These are phyloP conservation scores for Pachysandra terminalis DNA, from an alignment of 164 flowering plant genomes.

Conservation along the genomic window DNA sequence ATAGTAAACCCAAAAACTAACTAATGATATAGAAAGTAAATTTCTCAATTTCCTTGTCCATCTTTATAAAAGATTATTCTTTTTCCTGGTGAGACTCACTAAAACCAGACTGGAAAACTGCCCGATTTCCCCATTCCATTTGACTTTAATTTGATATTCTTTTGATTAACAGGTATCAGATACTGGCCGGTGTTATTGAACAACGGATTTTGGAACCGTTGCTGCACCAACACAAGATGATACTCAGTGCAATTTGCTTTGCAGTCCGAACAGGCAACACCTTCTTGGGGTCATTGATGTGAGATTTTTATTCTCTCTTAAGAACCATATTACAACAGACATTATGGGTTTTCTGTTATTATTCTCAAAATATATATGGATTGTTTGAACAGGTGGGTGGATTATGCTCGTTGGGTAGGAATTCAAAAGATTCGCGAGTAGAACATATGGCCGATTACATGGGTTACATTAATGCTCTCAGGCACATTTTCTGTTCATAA, in stretches of 20 bases:
- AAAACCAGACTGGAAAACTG: too few relatives aligned
- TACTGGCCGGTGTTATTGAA: conserved; percentile 89
- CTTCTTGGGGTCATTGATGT: conserved; percentile 90
- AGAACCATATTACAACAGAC: neutral
- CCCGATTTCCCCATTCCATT: too few relatives aligned
- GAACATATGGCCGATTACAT: neutral
- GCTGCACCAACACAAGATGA: conserved; percentile 73
- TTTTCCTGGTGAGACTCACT: too few relatives aligned
- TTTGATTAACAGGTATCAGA: conserved; percentile 68
- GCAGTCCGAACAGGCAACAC: conserved; percentile 96
- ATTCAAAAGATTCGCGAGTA: conserved; percentile 65
- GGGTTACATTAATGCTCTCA: neutral
- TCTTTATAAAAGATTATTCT: too few relatives aligned
- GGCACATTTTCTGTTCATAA: neutral
- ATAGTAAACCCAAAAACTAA: too few relatives aligned
- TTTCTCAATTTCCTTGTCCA: too few relatives aligned
- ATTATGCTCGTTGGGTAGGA: conserved; percentile 85
- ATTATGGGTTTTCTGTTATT: neutral
- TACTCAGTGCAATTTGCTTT: conserved; percentile 86
- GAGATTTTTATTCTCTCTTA: conserved; percentile 26
- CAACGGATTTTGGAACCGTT: conserved; percentile 86
- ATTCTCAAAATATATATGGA: conserved; percentile 4
- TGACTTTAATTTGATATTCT: neutral
- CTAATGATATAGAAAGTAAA: too few relatives aligned
- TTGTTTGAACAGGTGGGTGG: conserved; percentile 81